These are phyloP conservation scores for Amauroascus niger DNA, from an alignment of 2,329 filamentous ascomycete genomes.

Conservation along the genomic window DNA sequence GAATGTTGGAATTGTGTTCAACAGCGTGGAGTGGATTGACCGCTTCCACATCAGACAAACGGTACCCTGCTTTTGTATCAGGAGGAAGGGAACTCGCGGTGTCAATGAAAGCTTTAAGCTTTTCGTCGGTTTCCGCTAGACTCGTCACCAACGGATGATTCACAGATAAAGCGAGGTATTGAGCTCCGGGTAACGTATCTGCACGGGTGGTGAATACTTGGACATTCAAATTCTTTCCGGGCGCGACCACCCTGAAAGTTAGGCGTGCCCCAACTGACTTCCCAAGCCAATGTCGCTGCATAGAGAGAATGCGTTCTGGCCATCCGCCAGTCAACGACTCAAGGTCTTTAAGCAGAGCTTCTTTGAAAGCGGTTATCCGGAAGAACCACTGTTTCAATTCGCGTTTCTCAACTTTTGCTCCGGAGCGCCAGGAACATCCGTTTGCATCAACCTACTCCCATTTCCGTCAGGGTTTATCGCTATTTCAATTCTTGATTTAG, in stretches of 20 bases:
- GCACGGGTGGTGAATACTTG: slow-evolving; percentile 76
- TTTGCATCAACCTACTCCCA: slow-evolving; percentile 58
- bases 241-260: slow-evolving; percentile 53
- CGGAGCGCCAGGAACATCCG: slow-evolving; percentile 77
- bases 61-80: slow-evolving; percentile 56
- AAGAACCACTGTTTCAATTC: slow-evolving; percentile 84
- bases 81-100: slow-evolving; percentile 44
- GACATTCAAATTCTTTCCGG: slow-evolving; percentile 37
- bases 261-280: slow-evolving; percentile 64
- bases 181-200: slow-evolving; percentile 78
- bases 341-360: slow-evolving; percentile 61
- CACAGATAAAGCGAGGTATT: slow-evolving; percentile 71
- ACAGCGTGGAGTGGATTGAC: slow-evolving; percentile 55
- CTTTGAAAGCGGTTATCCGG: slow-evolving; percentile 68
- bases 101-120: slow-evolving; percentile 59
- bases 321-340: slow-evolving; percentile 58
- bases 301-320: slow-evolving; percentile 72
- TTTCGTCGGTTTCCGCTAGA: slow-evolving; percentile 50
- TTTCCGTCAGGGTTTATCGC: slow-evolving; percentile 8
- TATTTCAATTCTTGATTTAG: not conserved
- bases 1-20: slow-evolving; percentile 38
- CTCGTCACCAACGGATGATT: slow-evolving; percentile 58
- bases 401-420: slow-evolving; percentile 70
- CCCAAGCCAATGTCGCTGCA: slow-evolving; percentile 84
- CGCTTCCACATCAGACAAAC: slow-evolving; percentile 52